phyloP scores from a whole-genome alignment of 768 basidiomycete species.

The Pisolithus orientalis region DNA sequence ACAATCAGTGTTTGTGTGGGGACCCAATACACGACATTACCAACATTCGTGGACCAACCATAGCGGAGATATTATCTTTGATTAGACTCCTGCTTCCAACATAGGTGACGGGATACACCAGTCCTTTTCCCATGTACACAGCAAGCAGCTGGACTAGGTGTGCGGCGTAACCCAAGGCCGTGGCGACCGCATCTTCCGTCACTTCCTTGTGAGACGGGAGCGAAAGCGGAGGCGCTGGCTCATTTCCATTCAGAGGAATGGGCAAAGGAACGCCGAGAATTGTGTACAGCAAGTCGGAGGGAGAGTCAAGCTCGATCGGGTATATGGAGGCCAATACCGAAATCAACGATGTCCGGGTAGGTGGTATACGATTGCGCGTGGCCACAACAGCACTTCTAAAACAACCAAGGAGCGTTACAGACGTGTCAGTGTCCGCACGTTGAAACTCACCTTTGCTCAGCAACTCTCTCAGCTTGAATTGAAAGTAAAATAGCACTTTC shows the following conservation, averaged over 20 bases:
- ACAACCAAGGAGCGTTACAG: constrained; percentile 10
- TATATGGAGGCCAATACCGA: constrained; percentile 72
- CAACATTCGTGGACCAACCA: constrained; percentile 93
- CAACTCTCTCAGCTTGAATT: constrained; percentile 28
- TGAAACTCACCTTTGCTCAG: constrained; percentile 33
- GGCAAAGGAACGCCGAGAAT: constrained; percentile 88
- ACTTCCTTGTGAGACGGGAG: constrained; percentile 61
- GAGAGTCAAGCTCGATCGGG: constrained; percentile 81
- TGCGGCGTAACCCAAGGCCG: constrained; percentile 86
- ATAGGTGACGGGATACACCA: constrained; percentile 88
- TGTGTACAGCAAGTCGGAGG: constrained; percentile 83
- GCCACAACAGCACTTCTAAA: constrained; percentile 41
- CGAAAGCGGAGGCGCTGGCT: constrained; percentile 79
- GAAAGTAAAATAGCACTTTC: constrained; percentile 22
- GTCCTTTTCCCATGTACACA: constrained; percentile 63
- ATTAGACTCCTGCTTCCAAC: constrained; percentile 89
- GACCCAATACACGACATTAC: constrained; percentile 23
- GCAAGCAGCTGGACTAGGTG: constrained; percentile 82
- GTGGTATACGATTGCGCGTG: constrained; percentile 44
- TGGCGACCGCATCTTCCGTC: constrained; percentile 82
- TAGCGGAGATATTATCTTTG: constrained; percentile 86
- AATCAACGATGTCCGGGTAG: constrained; percentile 58
- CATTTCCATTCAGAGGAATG: constrained; percentile 65
- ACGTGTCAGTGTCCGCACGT: constrained; percentile 1
- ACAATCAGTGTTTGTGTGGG: constrained; percentile 7